Conservation (phyloP, 2,329 filamentous ascomycete species). For the Colletotrichum liriopes region DNA sequence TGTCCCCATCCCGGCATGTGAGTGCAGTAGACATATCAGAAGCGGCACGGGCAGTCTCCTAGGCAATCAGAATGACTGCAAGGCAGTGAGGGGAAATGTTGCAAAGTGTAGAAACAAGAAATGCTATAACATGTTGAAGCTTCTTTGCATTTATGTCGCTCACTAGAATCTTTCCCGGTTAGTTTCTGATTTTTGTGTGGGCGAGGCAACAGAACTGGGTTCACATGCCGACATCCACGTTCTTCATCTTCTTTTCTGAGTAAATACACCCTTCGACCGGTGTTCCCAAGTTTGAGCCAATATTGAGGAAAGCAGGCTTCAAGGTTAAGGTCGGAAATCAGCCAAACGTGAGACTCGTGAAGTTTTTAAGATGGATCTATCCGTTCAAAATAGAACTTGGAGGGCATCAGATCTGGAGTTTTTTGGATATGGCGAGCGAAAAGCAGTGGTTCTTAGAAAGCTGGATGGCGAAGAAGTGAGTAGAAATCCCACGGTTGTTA, state of each 20-base stretch:
- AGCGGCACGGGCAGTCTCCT: background rate
- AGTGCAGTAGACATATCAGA: background rate
- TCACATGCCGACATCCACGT: too few relatives aligned
- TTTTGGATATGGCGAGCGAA: conserved; percentile 2
- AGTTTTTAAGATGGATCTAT: background rate
- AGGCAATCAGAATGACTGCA: background rate
- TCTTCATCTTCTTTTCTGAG: too few relatives aligned
- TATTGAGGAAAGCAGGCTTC: background rate
- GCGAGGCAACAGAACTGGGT: too few relatives aligned
- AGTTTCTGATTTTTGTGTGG: too few relatives aligned
- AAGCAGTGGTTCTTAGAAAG: background rate
- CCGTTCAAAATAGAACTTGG: background rate
- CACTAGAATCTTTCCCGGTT: background rate
- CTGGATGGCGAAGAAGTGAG: background rate
- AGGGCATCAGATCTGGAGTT: background rate
- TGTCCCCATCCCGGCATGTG: background rate
- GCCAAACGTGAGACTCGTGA: background rate
- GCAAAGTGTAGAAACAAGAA: conserved; percentile 2
- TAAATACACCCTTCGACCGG: too few relatives aligned
- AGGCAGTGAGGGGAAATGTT: background rate
- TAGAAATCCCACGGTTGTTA: too few relatives aligned
- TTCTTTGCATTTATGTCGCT: background rate
- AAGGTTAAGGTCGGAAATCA: background rate
- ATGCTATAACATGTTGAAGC: background rate
- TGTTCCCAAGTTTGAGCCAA: background rate